phyloP scores from a whole-genome alignment of 179 eudicot genomes.

The Amaranthus tricolor region DNA sequence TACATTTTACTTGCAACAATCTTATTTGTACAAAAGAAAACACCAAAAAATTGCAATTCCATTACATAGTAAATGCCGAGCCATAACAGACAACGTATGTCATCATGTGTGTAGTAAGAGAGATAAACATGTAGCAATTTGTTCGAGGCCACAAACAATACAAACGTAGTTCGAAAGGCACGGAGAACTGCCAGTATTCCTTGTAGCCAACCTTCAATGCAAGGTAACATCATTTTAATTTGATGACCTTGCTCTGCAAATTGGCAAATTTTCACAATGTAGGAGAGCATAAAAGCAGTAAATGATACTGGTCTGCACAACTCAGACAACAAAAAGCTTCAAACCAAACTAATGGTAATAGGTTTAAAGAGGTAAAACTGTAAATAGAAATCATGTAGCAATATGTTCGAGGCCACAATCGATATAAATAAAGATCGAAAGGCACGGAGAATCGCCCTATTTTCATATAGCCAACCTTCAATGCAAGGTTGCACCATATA shows the following conservation, averaged over 20 bases:
- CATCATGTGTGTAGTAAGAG: not conserved
- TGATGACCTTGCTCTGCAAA: conserved; percentile 9
- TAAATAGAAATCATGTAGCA: not conserved
- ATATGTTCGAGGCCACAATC: conserved; percentile 19
- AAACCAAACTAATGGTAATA: not conserved
- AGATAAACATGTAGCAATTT: not conserved
- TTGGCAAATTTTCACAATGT: not conserved
- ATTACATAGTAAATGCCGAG: too few relatives aligned
- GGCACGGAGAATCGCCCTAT: conserved; percentile 19
- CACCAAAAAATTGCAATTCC: too few relatives aligned
- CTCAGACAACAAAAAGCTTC: not conserved
- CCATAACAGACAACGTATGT: too few relatives aligned
- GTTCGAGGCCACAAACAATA: conserved; percentile 4
- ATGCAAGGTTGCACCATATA: conserved; percentile 14
- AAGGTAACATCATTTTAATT: not conserved
- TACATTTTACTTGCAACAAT: too few relatives aligned
- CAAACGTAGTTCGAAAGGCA: conserved; percentile 1
- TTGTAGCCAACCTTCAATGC: conserved; percentile 6
- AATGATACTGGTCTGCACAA: not conserved
- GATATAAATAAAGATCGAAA: conserved; percentile 8
- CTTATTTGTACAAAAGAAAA: too few relatives aligned
- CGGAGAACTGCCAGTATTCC: not conserved
- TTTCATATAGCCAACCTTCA: conserved; percentile 22
- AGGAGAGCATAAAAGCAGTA: not conserved
- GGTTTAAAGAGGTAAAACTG: too few relatives aligned